Evolutionary conservation across 164 flowering plant genomes (phyloP), one percentile per base, ranked within the genome.

Genomic region (Tetracentron sinense): DNA sequence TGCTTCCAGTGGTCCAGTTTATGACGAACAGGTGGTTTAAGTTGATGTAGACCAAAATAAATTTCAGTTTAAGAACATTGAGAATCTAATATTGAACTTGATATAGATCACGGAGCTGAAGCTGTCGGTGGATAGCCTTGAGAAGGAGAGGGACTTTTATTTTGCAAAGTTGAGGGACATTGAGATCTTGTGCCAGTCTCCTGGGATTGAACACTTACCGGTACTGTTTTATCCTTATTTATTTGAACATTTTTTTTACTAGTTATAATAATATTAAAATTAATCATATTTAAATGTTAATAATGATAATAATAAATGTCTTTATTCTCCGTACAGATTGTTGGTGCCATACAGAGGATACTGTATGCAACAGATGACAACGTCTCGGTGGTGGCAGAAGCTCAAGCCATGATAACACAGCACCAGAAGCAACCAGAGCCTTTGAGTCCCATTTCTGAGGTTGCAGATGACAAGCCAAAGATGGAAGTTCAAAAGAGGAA

Each of bases 131-230:
- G 89, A 87, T 61, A 79, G 84, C 60, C 84, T 87, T 56, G 90
- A 87, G 73, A 83, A 85, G 68, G 90, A 87, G 72, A 75, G 92
- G 77, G 90, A 85, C 57, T 85, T 82, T 75, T 87, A 87, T 77
- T 87, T 87, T 66, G 69, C 75, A 26, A 85, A 85, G 67, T 42
- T 85, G 71, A 76, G 90, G 64, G 93, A 87, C 28, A 78, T 87
- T 64, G 93, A 87, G 77, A 80, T 85, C 16, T 42, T 87, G 60
- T 87, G 93, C 76, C 93, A 87, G 72, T 74, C 22, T 57, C 84
- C 85, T 22, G 83, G 72, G 58, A 74, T 85, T 26, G 84, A 81
- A 69, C 52, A 79, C 47, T 58, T 62, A 52, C 79, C 83, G 22
- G 93, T 87, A 78, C 10, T 50, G 31, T 55, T 33, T 8, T 33